Conservation (phyloP, 768 basidiomycete genomes). For the Russula olivacea region DNA sequence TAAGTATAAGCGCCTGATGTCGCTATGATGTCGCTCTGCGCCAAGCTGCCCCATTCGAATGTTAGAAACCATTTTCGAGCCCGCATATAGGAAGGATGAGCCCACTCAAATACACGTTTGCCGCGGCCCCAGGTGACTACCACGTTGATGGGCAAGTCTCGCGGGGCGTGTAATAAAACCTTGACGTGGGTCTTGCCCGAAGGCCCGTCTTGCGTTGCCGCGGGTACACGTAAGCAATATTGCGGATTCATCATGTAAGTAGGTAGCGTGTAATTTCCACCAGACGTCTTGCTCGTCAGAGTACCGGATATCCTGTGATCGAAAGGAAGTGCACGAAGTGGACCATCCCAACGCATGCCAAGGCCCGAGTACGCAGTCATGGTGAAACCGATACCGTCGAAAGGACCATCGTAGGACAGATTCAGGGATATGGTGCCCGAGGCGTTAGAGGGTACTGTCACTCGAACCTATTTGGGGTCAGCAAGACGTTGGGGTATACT, state of each 20-base stretch:
- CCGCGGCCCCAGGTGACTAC: constrained; percentile 72
- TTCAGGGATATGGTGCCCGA: constrained; percentile 46
- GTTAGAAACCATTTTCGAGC: neutral
- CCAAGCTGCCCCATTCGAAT: constrained; percentile 36
- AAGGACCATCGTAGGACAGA: constrained; percentile 64
- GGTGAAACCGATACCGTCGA: constrained; percentile 58
- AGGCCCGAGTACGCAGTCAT: constrained; percentile 51
- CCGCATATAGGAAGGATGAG: constrained; percentile 9
- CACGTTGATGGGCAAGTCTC: constrained; percentile 68
- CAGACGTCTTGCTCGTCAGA: constrained; percentile 66
- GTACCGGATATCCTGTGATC: constrained; percentile 41
- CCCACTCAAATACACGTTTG: constrained; percentile 68
- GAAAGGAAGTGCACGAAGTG: constrained; percentile 27
- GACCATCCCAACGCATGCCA: constrained; percentile 28
- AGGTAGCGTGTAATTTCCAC: constrained; percentile 75
- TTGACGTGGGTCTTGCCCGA: constrained; percentile 37
- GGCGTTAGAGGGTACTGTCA: constrained; percentile 9
- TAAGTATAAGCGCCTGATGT: constrained; percentile 81
- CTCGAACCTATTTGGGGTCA: constrained; percentile 22
- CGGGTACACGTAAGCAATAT: constrained; percentile 60
- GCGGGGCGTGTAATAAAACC: constrained; percentile 49
- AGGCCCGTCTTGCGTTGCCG: constrained; percentile 24
- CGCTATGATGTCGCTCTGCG: constrained; percentile 60
- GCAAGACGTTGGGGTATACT: neutral
- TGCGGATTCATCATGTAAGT: constrained; percentile 91